A percentile compares a stretch with the other conserved stretches of the same genome.
These are phyloP conservation scores for Spencermartinsiella ligniputridi DNA, from an alignment of 1,139 yeast species.

Conservation along the genomic window DNA sequence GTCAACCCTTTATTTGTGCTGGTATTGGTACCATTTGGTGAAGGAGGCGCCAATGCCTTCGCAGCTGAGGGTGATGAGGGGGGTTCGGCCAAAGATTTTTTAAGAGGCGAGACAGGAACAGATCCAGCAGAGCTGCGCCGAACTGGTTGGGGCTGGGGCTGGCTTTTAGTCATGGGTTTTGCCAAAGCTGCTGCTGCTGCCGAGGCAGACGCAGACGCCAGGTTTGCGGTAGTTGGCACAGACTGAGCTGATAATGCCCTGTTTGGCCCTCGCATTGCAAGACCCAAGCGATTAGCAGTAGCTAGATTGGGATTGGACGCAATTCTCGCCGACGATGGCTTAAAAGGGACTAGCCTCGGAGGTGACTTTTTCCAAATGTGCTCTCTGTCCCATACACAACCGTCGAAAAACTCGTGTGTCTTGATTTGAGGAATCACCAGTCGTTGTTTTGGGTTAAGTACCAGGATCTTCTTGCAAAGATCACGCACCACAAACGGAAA, in stretches of 20 bases:
- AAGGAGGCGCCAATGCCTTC: neutral
- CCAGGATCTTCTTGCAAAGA: conserved; percentile 63
- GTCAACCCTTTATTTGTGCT: neutral
- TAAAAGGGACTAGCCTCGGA: conserved; percentile 77
- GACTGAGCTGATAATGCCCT: conserved; percentile 26
- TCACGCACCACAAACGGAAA: conserved; percentile 69
- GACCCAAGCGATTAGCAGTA: conserved; percentile 11
- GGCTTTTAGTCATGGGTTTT: conserved; percentile 15
- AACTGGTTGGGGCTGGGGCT: conserved; percentile 13
- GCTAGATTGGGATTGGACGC: conserved; percentile 3
- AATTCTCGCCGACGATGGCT: conserved; percentile 32
- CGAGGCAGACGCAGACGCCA: conserved; percentile 18
- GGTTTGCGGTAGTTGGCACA: conserved; percentile 5
- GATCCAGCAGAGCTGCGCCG: neutral
- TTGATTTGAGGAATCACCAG: conserved; percentile 62
- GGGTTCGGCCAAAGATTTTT: neutral
- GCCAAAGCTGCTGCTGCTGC: conserved; percentile 29
- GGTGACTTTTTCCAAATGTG: conserved; percentile 66
- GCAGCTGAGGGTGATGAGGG: neutral
- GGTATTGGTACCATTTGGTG: neutral
- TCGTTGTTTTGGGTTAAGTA: conserved; percentile 62
- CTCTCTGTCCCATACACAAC: conserved; percentile 59
- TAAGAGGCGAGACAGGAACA: neutral
- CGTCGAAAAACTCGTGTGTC: conserved; percentile 68
- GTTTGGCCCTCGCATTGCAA: conserved; percentile 13